Base-by-base conservation (phyloP, 2,329 filamentous ascomycete species). In the Ophiocordyceps camponoti-rufipedis region DNA sequence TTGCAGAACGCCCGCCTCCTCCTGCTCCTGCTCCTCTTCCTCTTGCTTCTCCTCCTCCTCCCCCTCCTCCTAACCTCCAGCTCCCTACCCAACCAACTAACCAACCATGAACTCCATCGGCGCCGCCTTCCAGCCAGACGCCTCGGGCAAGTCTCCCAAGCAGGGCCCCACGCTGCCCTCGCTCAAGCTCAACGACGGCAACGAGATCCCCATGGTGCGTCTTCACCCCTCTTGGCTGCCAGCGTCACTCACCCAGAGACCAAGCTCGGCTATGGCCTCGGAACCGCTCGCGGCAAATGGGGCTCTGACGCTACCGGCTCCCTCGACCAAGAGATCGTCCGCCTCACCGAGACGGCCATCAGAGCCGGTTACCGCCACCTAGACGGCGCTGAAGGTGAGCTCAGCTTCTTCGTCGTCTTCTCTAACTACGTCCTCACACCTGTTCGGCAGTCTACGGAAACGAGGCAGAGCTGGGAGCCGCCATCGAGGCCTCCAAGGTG, bases 111-210 rank as follows among this genome's bases (percentile, higher is more conserved):
- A 66, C 52, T 70, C 69, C 6, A 61, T 62, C 44, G 56, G 59
- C 8, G 54, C 63, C 12, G 51, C 58, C 23, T 66, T 59, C 55
- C 58, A 59, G 45, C 62, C 65, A 19, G 58, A 64, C 49, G 59
- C 63, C 19, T 61, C 62, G 42, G 63, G 61, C n/a, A 50, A 51
- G 6, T 46, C 56, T n/a, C 61, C 65, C 12, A 66, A 68, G 56
- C 65, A 68, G 53, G 48, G 55, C 11, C 54, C 54, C 2, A 59
- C 61, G 44, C 58, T 80, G 38, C 78, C 78, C 1, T 66, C 61
- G 46, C 60, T 86, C 46, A 83, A 80, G 63, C 68, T 88, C 47
- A 85, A 83, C 52, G 80, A 88, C 64, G 82, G 81, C 49, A 74
- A 75, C 49, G 71, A 75, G 47, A 83, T 88, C 45, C 83, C 83